Evolutionary conservation across 495 filamentous ascomycete species (phyloP), one percentile per base, ranked within the genome.

Genomic region (Tuber umbilicatum): DNA sequence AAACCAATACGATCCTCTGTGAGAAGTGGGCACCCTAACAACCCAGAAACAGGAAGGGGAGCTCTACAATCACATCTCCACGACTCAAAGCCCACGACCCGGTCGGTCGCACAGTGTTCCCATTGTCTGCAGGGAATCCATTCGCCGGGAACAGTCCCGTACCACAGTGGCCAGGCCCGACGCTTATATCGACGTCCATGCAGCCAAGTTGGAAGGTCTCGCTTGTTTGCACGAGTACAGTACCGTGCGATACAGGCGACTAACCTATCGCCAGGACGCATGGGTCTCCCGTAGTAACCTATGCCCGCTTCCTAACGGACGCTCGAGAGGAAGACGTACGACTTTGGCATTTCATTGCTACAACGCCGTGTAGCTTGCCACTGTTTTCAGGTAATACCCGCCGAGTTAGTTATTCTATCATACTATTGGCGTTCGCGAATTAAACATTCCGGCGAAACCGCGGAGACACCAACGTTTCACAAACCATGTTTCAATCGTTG

Each of bases 101-200:
- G 55, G 55, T 35, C 55, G n/a, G 55, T 64, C 55, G 27, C 55
- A 64, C 55, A 64, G 5, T 64, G 55, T 35, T 64, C 55, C 12
- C 55, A 35, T 35, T 31, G 27, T 64, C 55, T 64, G 55, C 55
- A 35, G 27, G 27, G 17, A 64, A 64, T 64, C 55, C 55, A 35
- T 64, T 64, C 55, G 27, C 27, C 55, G 55, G 55, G 55, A 64
- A 64, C 55, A 64, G 31, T 17, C 55, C 55, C 55, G 55, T 64
- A 64, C 55, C 27, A 64, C 55, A 1, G 55, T 64, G 55, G 55
- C 27, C 27, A 64, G 55, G 27, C 55, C 55, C 27, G 27, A 64
- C 55, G 55, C 55, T 64, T 64, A 64, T 64, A 64, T 64, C 55
- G 55, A 64, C 55, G 55, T 64, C 55, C 55, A 64, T 60, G 55